Percentiles rank a stretch among this genome's conserved stretches.
Conservation (phyloP, 2,329 filamentous ascomycete genomes). For the Calonectria pseudoturangicola region DNA sequence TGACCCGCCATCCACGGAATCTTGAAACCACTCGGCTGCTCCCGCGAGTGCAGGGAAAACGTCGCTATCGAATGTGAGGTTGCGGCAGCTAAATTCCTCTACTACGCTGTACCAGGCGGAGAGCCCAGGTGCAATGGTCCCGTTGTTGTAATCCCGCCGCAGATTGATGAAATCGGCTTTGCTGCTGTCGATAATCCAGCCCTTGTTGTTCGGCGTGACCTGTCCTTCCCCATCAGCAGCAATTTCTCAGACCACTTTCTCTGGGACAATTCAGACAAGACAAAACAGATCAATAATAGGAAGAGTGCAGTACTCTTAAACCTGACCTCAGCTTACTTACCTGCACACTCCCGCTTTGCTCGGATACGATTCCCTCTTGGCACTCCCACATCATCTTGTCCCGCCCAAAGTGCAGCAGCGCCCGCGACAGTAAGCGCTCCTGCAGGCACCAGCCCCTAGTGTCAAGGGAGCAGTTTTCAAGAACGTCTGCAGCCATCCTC, state of each 20-base stretch:
- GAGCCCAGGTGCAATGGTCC: not conserved
- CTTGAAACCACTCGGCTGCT: not conserved
- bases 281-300: no score
- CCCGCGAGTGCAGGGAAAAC: not conserved
- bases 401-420: not conserved
- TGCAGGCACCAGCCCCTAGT: not conserved
- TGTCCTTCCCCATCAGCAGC: not conserved
- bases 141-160: not conserved
- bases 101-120: not conserved
- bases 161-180: not conserved
- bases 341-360: not conserved
- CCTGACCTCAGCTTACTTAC: not conserved
- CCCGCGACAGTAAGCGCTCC: not conserved
- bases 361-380: not conserved
- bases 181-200: not conserved
- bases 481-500: not conserved
- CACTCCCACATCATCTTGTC: slow-evolving; percentile 1
- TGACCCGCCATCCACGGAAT: not conserved
- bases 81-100: slow-evolving; percentile 1
- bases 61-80: not conserved
- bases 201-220: not conserved
- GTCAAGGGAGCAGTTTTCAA: not conserved
- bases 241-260: no score
- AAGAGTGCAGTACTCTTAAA: not conserved
- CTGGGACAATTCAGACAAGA: no score